phyloP scores from a whole-genome alignment of 257 asterid species.

The Petunia secreta region DNA sequence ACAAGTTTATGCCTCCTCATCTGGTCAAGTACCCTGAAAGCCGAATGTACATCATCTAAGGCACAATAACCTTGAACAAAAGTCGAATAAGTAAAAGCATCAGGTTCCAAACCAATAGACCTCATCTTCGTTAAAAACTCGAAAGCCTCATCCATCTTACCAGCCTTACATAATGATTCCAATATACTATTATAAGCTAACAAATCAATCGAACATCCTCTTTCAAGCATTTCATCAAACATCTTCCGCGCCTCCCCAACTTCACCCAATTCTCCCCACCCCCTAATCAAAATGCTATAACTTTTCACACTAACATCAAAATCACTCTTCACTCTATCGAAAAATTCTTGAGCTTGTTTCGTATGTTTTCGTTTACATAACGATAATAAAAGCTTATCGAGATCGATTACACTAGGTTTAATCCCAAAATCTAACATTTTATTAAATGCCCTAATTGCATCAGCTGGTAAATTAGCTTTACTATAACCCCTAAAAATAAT shows the following conservation, averaged over 20 bases:
- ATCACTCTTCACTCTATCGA: slow-evolving; percentile 54
- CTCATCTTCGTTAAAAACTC: slow-evolving; percentile 57
- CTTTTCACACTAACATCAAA: slow-evolving; percentile 57
- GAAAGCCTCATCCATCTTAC: slow-evolving; percentile 71
- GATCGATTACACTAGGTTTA: slow-evolving; percentile 59
- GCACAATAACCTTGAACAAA: slow-evolving; percentile 67
- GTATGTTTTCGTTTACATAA: slow-evolving; percentile 75
- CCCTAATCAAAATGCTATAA: slow-evolving; percentile 80
- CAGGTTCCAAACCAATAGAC: slow-evolving; percentile 65
- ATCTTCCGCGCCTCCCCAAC: slow-evolving; percentile 49
- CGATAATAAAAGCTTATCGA: slow-evolving; percentile 66
- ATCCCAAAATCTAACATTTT: slow-evolving; percentile 88
- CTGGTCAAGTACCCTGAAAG: slow-evolving; percentile 65
- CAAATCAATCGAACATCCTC: slow-evolving; percentile 64
- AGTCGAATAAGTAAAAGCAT: slow-evolving; percentile 74
- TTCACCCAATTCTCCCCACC: slow-evolving; percentile 82
- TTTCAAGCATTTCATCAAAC: slow-evolving; percentile 80
- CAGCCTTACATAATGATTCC: slow-evolving; percentile 77
- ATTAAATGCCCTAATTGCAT: slow-evolving; percentile 79
- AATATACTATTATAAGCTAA: slow-evolving; percentile 75
- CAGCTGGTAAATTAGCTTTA: slow-evolving; percentile 77
- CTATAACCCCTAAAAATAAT: slow-evolving; percentile 68
- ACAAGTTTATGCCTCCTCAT: slow-evolving; percentile 69
- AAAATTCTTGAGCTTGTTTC: slow-evolving; percentile 68
- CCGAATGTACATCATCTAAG: slow-evolving; percentile 64